Evolutionary conservation across 2,329 filamentous ascomycete species (phyloP).

Genomic region (Xylaria sp.): DNA sequence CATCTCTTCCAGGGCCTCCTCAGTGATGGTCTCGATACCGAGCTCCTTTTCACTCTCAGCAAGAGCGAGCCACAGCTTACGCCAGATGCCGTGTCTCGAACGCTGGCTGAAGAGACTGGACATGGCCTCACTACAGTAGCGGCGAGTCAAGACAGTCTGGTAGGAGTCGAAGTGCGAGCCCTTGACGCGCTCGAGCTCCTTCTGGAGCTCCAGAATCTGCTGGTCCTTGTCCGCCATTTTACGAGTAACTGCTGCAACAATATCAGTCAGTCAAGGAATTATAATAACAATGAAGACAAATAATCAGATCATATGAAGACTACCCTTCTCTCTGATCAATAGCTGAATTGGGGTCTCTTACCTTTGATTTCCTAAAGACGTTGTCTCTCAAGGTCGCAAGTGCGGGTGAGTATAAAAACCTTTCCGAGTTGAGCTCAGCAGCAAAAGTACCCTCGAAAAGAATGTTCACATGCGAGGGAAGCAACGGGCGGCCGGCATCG

Average conservation of each 20-base stretch:
- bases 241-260: background rate
- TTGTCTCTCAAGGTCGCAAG: background rate
- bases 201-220: slow-evolving; percentile 12
- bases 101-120: slow-evolving; percentile 73
- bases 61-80: slow-evolving; percentile 78
- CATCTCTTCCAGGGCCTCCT: slow-evolving; percentile 73
- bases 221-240: slow-evolving; percentile 15
- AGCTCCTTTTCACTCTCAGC: slow-evolving; percentile 78
- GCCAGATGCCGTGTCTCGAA: slow-evolving; percentile 65
- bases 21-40: slow-evolving; percentile 64
- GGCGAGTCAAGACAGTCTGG: slow-evolving; percentile 62
- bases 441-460: too few relatives aligned
- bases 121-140: slow-evolving; percentile 74
- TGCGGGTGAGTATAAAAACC: background rate
- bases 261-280: background rate
- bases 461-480: too few relatives aligned
- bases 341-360: background rate
- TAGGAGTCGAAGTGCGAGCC: slow-evolving; percentile 45
- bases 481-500: too few relatives aligned
- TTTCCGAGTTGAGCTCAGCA: background rate
- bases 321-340: background rate
- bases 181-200: slow-evolving; percentile 12
- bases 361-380: background rate
- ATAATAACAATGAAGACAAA: background rate
- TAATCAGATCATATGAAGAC: background rate